A percentile compares a stretch with the other conserved stretches of the same genome.
Evolutionary conservation across 116 monocot genomes (phyloP).

Genomic region (Papilionanthe hybrid): DNA sequence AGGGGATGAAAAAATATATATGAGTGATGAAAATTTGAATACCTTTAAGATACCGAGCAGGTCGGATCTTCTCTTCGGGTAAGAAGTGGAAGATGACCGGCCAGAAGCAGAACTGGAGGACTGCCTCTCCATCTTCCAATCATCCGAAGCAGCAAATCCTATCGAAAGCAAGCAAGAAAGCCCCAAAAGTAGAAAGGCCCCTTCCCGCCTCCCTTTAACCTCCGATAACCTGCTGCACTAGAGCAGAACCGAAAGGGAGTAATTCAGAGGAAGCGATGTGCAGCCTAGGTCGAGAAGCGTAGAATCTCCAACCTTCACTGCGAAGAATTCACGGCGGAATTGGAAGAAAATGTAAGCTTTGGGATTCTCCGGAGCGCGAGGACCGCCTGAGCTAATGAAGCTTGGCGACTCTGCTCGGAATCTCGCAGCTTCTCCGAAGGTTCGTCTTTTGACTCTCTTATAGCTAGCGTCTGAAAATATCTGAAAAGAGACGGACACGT

Average conservation of each 20-base stretch:
- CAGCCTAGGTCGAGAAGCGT: not conserved
- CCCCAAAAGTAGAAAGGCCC: not conserved
- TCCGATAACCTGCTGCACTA: not conserved
- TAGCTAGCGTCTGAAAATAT: not conserved
- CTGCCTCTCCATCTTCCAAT: constrained; percentile 5
- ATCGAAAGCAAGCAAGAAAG: not conserved
- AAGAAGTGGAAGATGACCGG: not conserved
- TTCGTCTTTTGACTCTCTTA: not conserved
- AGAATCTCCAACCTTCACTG: not conserved
- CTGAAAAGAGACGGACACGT: not conserved
- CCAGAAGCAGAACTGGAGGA: not conserved
- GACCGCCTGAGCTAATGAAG: too few species aligned
- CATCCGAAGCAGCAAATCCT: not conserved
- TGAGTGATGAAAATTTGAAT: not conserved
- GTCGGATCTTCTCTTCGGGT: constrained; percentile 5
- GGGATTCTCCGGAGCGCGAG: not conserved
- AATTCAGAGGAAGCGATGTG: not conserved
- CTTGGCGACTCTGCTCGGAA: not conserved
- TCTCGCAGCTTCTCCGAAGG: constrained; percentile 1
- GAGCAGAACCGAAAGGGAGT: not conserved
- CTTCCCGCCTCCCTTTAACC: not conserved
- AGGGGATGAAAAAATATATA: not conserved
- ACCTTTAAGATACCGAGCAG: constrained; percentile 5
- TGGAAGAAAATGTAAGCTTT: not conserved
- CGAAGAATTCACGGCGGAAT: not conserved